phyloP scores from a whole-genome alignment of 768 basidiomycete genomes.

The Trametes sanguinea region DNA sequence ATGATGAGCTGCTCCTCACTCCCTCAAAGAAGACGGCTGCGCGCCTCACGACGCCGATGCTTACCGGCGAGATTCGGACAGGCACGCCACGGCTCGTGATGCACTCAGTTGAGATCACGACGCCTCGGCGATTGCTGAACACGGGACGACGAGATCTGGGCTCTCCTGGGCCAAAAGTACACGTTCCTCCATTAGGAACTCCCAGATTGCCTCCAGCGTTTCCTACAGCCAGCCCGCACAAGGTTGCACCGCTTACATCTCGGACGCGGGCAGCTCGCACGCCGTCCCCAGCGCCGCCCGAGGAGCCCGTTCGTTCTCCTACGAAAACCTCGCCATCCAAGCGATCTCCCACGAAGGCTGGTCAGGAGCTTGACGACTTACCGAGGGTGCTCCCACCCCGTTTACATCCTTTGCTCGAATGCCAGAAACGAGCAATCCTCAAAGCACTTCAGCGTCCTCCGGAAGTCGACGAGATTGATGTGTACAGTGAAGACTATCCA shows the following conservation, averaged over 20 bases:
- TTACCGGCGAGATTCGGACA: background rate
- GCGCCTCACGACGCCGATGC: slow-evolving; percentile 14
- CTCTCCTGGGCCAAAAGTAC: slow-evolving; percentile 11
- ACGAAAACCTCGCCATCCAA: background rate
- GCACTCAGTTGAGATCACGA: slow-evolving; percentile 31
- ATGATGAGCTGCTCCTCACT: slow-evolving; percentile 18
- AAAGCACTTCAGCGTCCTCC: slow-evolving; percentile 42
- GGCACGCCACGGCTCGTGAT: slow-evolving; percentile 26
- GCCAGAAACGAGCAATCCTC: slow-evolving; percentile 62
- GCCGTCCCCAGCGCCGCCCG: slow-evolving; percentile 7
- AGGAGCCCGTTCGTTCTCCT: background rate
- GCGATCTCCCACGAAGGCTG: background rate
- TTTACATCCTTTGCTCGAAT: slow-evolving; percentile 47
- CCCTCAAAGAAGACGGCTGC: slow-evolving; percentile 8
- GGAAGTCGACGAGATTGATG: slow-evolving; percentile 26
- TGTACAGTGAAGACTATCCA: slow-evolving; percentile 38
- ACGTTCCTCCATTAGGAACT: slow-evolving; percentile 10
- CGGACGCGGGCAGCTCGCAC: background rate
- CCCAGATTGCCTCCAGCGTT: slow-evolving; percentile 15
- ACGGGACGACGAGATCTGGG: slow-evolving; percentile 5
- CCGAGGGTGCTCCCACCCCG: slow-evolving; percentile 39
- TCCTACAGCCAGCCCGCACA: slow-evolving; percentile 3
- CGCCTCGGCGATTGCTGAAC: slow-evolving; percentile 22
- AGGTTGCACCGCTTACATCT: background rate
- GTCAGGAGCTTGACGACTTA: background rate